Conservation (phyloP, 768 basidiomycete genomes). For the Psilocybe sp. region DNA sequence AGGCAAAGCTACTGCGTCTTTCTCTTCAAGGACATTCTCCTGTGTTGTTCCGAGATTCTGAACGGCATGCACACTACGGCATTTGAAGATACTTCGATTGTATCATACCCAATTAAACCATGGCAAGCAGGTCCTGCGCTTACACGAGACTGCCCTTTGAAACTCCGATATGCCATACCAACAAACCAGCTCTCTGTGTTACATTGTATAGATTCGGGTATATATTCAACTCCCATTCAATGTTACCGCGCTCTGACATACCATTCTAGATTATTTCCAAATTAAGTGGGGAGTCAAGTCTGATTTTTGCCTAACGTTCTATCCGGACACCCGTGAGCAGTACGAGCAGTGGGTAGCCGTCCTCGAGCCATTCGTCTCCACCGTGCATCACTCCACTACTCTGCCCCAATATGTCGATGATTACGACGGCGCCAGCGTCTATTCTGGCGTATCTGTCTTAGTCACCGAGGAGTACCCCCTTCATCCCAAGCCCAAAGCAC, state of each 20-base stretch:
- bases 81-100: too few species aligned
- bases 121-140: slow-evolving; percentile 40
- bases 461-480: slow-evolving; percentile 12
- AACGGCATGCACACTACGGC: too few species aligned
- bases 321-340: slow-evolving; percentile 19
- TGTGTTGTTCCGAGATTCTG: slow-evolving; percentile 28
- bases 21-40: slow-evolving; percentile 31
- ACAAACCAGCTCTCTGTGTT: slow-evolving; percentile 21
- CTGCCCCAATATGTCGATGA: slow-evolving; percentile 14
- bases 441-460: slow-evolving; percentile 12
- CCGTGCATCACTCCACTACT: slow-evolving; percentile 19
- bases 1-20: slow-evolving; percentile 27
- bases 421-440: slow-evolving; percentile 10
- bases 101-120: slow-evolving; percentile 28
- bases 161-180: slow-evolving; percentile 29
- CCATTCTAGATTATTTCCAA: slow-evolving; percentile 26
- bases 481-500: slow-evolving; percentile 6
- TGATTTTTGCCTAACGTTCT: slow-evolving; percentile 18
- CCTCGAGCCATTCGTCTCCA: slow-evolving; percentile 25
- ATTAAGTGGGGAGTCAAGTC: slow-evolving; percentile 28
- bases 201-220: slow-evolving; percentile 28
- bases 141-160: slow-evolving; percentile 21
- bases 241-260: not conserved
- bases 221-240: not conserved
- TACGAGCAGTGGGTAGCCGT: slow-evolving; percentile 27